Conservation (phyloP, 163 green algal genomes). For the Volvox carteri region DNA sequence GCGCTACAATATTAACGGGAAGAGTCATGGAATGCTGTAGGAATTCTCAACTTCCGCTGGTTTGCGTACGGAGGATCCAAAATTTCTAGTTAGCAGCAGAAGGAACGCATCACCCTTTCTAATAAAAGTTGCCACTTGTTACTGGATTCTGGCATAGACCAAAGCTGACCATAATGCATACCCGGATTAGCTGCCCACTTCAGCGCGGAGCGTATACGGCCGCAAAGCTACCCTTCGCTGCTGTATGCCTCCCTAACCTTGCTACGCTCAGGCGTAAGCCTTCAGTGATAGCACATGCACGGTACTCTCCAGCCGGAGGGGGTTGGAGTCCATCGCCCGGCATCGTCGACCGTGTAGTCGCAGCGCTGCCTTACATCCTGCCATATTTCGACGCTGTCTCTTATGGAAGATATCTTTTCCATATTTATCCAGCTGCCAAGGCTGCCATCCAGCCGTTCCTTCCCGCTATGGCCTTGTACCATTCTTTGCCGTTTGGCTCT, state of each 20-base stretch:
- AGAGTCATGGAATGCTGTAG: too few relatives aligned
- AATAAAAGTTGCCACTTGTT: too few relatives aligned
- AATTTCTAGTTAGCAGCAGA: too few relatives aligned
- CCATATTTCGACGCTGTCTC: constrained; percentile 69
- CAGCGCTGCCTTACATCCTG: constrained; percentile 73
- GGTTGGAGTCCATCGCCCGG: constrained; percentile 8
- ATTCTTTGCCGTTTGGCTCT: constrained; percentile 69
- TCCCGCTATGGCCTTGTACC: constrained; percentile 65
- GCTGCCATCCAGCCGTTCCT: constrained; percentile 62
- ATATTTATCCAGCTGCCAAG: constrained; percentile 65
- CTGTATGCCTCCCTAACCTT: too few relatives aligned
- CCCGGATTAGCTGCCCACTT: neutral
- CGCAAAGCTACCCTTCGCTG: neutral
- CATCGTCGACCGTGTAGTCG: constrained; percentile 65
- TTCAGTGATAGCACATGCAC: constrained; percentile 6
- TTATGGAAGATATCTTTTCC: constrained; percentile 72
- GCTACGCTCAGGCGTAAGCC: neutral
- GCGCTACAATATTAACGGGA: too few relatives aligned
- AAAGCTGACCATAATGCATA: neutral
- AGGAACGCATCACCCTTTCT: too few relatives aligned
- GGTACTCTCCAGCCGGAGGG: constrained; percentile 52
- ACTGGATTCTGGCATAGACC: too few relatives aligned
- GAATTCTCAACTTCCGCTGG: neutral
- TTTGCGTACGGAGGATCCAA: neutral
- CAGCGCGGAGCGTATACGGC: neutral